phyloP scores from a whole-genome alignment of 1,284 basidiomycete genomes.

The Moesziomyces sp. region DNA sequence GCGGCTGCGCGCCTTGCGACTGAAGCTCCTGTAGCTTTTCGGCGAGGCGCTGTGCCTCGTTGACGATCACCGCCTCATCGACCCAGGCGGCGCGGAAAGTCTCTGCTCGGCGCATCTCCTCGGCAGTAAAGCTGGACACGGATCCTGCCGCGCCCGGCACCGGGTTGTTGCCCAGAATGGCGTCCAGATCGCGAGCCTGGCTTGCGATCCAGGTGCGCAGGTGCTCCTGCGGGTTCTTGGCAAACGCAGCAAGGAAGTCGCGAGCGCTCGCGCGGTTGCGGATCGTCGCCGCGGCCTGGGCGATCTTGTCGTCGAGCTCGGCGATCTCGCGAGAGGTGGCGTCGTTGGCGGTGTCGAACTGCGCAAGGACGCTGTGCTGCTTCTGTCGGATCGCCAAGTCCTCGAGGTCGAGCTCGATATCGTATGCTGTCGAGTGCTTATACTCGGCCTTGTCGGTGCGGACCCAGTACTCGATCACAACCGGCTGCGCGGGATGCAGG shows the following conservation, averaged over 20 bases:
- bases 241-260: conserved; percentile 86
- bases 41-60: conserved; percentile 59
- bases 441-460: conserved; percentile 66
- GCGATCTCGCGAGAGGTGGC: conserved; percentile 73
- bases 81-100: conserved; percentile 90
- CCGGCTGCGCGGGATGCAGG: conserved; percentile 81
- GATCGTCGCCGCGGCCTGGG: conserved; percentile 72
- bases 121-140: conserved; percentile 72
- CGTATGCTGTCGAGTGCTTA: conserved; percentile 75
- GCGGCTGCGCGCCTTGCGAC: conserved; percentile 25
- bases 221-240: conserved; percentile 81
- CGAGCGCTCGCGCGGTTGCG: conserved; percentile 86
- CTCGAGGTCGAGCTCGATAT: conserved; percentile 89
- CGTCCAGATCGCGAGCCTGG: conserved; percentile 89
- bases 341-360: conserved; percentile 76
- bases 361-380: conserved; percentile 79
- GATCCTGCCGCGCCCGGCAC: conserved; percentile 76
- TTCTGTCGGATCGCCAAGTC: conserved; percentile 80
- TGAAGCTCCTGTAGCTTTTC: conserved; percentile 60
- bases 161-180: conserved; percentile 75
- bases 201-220: conserved; percentile 89
- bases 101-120: conserved; percentile 86
- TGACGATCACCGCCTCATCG: conserved; percentile 65
- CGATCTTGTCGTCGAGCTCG: conserved; percentile 82
- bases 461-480: conserved; percentile 80